Percentiles rank a stretch among this genome's conserved stretches.
phyloP scores from a whole-genome alignment of 495 filamentous ascomycete genomes.

The Hypoxylon fragiforme region DNA sequence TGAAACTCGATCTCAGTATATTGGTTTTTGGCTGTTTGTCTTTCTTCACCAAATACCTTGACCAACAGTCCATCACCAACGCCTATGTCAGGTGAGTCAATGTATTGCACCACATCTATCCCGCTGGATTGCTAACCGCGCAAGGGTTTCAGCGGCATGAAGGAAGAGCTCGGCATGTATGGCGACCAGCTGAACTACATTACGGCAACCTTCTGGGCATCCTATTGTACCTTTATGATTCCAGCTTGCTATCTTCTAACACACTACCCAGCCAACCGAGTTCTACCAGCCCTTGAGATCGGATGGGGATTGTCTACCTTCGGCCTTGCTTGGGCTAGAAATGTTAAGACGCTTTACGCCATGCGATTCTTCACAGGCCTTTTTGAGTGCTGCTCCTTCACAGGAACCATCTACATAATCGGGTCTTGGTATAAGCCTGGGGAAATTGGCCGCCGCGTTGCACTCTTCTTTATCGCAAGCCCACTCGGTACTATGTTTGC shows the following conservation, averaged over 20 bases:
- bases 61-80: constrained; percentile 42
- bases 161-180: constrained; percentile 36
- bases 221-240: constrained; percentile 44
- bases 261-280: constrained; percentile 37
- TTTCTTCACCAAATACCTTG: constrained; percentile 45
- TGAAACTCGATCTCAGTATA: constrained; percentile 42
- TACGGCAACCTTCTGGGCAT: constrained; percentile 42
- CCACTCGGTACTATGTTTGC: constrained; percentile 37
- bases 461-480: constrained; percentile 42
- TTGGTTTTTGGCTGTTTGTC: constrained; percentile 41
- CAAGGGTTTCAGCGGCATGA: constrained; percentile 32
- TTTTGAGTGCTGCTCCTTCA: constrained; percentile 50
- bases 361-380: constrained; percentile 51
- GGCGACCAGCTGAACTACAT: constrained; percentile 43
- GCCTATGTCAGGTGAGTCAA: constrained; percentile 41
- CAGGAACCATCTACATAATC: constrained; percentile 32
- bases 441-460: constrained; percentile 35
- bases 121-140: not conserved
- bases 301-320: constrained; percentile 43
- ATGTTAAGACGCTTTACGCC: constrained; percentile 34
- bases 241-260: constrained; percentile 48
- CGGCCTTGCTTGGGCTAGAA: constrained; percentile 30
- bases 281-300: constrained; percentile 39
- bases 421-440: constrained; percentile 36
- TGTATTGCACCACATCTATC: not conserved